A percentile compares a stretch with the other conserved stretches of the same genome.
phyloP scores from a whole-genome alignment of 257 asterid genomes.

The Rubia yunnanensis region DNA sequence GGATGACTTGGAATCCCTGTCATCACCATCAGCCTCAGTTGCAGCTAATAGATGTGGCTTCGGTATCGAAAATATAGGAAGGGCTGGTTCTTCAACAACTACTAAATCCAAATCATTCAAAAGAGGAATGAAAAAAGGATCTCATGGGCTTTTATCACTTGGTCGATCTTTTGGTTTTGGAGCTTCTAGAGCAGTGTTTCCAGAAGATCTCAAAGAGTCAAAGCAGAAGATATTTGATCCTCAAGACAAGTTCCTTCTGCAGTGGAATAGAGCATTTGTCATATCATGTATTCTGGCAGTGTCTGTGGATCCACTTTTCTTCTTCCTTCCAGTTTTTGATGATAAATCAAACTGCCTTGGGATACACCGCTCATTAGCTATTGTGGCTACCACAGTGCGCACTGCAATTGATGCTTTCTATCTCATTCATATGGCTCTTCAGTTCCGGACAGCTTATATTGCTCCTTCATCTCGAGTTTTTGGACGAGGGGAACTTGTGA shows the following conservation, averaged over 20 bases:
- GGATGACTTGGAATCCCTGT: slow-evolving; percentile 85
- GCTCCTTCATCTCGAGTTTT: slow-evolving; percentile 99
- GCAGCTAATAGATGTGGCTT: slow-evolving; percentile 76
- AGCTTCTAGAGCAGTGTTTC: slow-evolving; percentile 78
- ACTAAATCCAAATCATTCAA: slow-evolving; percentile 63
- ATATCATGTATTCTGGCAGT: slow-evolving; percentile 87
- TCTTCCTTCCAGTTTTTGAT: slow-evolving; percentile 86
- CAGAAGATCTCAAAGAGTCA: slow-evolving; percentile 88
- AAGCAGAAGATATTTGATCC: slow-evolving; percentile 95
- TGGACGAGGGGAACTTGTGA: slow-evolving; percentile 99
- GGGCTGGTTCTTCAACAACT: slow-evolving; percentile 38
- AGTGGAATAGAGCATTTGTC: slow-evolving; percentile 81
- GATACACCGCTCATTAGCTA: slow-evolving; percentile 72
- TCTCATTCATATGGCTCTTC: slow-evolving; percentile 88
- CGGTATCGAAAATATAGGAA: slow-evolving; percentile 51
- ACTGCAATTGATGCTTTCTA: slow-evolving; percentile 80
- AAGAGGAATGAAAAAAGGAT: slow-evolving; percentile 84
- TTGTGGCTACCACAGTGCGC: slow-evolving; percentile 85
- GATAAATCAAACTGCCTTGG: slow-evolving; percentile 65
- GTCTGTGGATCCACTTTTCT: slow-evolving; percentile 94
- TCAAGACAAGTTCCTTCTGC: slow-evolving; percentile 86
- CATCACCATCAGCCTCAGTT: slow-evolving; percentile 69
- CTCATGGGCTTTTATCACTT: slow-evolving; percentile 86
- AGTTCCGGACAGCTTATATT: slow-evolving; percentile 92
- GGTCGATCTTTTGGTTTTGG: slow-evolving; percentile 93